Conservation (phyloP, 495 filamentous ascomycete species). For the Penicillium simplicissimum region DNA sequence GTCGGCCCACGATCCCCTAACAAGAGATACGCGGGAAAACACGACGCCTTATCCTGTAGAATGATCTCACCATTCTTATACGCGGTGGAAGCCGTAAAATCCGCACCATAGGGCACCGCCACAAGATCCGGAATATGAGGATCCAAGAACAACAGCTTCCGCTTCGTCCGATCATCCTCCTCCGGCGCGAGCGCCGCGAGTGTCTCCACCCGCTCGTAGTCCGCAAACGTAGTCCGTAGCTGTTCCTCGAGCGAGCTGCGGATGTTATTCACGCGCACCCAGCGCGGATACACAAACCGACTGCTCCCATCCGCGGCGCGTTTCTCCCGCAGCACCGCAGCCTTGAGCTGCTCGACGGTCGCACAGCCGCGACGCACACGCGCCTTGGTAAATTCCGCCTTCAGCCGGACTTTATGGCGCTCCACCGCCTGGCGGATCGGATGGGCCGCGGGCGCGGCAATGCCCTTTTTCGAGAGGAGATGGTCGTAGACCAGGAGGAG, state of each 20-base stretch:
- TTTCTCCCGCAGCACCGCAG: constrained; percentile 49
- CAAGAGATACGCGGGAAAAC: constrained; percentile 83
- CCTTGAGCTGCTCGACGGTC: constrained; percentile 62
- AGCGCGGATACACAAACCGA: constrained; percentile 64
- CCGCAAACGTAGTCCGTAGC: constrained; percentile 65
- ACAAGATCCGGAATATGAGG: constrained; percentile 78
- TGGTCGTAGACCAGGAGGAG: constrained; percentile 86
- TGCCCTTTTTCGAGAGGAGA: constrained; percentile 74
- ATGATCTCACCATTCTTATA: constrained; percentile 79
- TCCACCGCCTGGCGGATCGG: constrained; percentile 72
- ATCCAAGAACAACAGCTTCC: constrained; percentile 60
- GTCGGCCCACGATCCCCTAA: constrained; percentile 51
- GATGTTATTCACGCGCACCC: constrained; percentile 85
- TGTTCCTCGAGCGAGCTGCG: constrained; percentile 68
- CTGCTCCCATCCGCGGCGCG: constrained; percentile 22
- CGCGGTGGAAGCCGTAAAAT: constrained; percentile 67
- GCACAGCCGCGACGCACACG: constrained; percentile 69
- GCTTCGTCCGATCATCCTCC: constrained; percentile 24
- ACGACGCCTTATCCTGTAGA: constrained; percentile 94
- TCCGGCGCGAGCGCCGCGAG: constrained; percentile 43
- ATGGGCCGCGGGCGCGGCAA: constrained; percentile 74
- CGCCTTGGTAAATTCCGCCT: constrained; percentile 77
- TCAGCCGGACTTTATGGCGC: constrained; percentile 76
- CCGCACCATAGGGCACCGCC: constrained; percentile 66
- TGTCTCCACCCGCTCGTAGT: constrained; percentile 50